phyloP scores from a whole-genome alignment of 1,284 basidiomycete genomes.

The Wallemia ichthyophaga region DNA sequence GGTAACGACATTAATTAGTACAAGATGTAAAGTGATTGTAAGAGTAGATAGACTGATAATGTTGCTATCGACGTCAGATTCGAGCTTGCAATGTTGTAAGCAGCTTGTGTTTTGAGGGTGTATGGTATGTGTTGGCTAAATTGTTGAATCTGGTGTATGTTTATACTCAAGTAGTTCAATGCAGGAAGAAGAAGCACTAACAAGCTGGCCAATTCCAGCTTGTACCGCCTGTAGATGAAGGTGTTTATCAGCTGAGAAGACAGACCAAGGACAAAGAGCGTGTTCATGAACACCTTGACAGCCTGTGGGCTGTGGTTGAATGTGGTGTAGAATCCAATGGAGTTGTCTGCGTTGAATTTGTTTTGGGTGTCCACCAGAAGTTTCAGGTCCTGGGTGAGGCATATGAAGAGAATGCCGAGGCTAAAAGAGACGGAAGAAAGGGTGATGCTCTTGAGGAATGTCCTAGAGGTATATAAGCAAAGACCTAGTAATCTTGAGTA shows the following conservation, averaged over 20 bases:
- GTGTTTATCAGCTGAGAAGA: background rate
- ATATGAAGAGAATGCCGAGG: background rate
- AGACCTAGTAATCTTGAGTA: too few relatives aligned
- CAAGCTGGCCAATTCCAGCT: background rate
- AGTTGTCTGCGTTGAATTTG: background rate
- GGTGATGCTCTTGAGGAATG: background rate
- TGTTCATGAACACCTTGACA: background rate
- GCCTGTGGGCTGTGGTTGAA: background rate
- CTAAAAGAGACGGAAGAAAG: background rate
- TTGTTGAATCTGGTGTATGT: background rate
- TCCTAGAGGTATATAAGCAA: background rate
- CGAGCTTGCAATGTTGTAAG: background rate
- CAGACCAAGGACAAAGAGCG: background rate
- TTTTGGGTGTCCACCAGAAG: background rate
- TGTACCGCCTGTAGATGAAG: background rate
- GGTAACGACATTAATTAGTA: slow-evolving; percentile 12
- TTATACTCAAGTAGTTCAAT: background rate
- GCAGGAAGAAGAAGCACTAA: background rate
- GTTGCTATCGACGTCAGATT: background rate
- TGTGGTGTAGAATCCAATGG: background rate
- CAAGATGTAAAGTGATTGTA: background rate
- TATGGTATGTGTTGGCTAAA: background rate
- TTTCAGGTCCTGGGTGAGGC: background rate
- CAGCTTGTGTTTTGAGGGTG: background rate
- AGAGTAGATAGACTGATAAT: background rate